Conservation (phyloP, 2,329 filamentous ascomycete species). For the Colletotrichum limetticola region DNA sequence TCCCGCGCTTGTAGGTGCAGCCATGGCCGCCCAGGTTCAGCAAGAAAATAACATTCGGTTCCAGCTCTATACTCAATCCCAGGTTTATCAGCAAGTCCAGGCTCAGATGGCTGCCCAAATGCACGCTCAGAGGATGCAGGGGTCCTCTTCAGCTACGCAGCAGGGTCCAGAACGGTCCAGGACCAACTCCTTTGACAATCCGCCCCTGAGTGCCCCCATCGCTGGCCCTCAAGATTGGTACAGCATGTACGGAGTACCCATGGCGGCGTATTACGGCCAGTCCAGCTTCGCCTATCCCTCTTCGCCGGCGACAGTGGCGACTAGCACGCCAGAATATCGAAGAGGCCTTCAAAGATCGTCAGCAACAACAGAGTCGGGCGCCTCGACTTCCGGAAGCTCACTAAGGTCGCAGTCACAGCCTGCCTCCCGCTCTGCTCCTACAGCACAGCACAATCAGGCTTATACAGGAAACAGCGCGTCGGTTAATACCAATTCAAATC, state of each 20-base stretch:
- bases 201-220: slow-evolving; percentile 67
- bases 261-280: slow-evolving; percentile 57
- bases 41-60: slow-evolving; percentile 33
- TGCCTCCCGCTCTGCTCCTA: slow-evolving; percentile 56
- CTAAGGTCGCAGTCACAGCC: slow-evolving; percentile 75
- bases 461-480: slow-evolving; percentile 26
- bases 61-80: slow-evolving; percentile 36
- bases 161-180: slow-evolving; percentile 62
- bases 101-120: slow-evolving; percentile 35
- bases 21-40: slow-evolving; percentile 37
- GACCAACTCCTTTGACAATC: slow-evolving; percentile 72
- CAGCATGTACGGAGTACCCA: slow-evolving; percentile 56
- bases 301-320: slow-evolving; percentile 58
- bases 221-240: slow-evolving; percentile 63
- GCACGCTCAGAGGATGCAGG: slow-evolving; percentile 35
- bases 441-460: slow-evolving; percentile 30
- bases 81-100: slow-evolving; percentile 35
- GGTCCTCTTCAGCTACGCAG: slow-evolving; percentile 23
- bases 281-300: slow-evolving; percentile 65
- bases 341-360: slow-evolving; percentile 67
- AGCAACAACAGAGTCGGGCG: slow-evolving; percentile 58
- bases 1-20: slow-evolving; percentile 37
- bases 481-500: slow-evolving; percentile 10
- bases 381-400: slow-evolving; percentile 62
- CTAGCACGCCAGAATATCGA: slow-evolving; percentile 62